phyloP scores from a whole-genome alignment of 2,329 filamentous ascomycete genomes.

The Fonsecaea multimorphosa region DNA sequence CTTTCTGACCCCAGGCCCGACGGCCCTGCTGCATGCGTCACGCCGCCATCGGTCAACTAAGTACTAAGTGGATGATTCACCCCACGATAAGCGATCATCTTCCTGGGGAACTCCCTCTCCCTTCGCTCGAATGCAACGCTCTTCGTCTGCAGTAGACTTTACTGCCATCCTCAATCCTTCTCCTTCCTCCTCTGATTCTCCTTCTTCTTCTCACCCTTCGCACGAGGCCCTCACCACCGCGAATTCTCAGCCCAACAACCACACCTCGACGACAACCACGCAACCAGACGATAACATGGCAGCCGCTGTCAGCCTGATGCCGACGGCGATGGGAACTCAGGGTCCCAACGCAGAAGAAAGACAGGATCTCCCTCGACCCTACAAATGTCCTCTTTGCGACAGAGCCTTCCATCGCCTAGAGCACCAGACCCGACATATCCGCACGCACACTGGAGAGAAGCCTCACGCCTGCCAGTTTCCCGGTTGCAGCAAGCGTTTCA shows the following conservation, averaged over 20 bases:
- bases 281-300: conserved; percentile 49
- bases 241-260: conserved; percentile 1
- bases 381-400: conserved; percentile 98
- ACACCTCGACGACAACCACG: conserved; percentile 23
- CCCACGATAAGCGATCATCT: conserved; percentile 40
- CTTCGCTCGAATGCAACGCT: conserved; percentile 40
- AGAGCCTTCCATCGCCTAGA: conserved; percentile 98
- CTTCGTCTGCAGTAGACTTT: conserved; percentile 41
- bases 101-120: conserved; percentile 33
- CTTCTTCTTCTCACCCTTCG: conserved; percentile 32
- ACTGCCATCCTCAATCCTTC: conserved; percentile 40
- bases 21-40: conserved; percentile 29
- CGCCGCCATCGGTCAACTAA: conserved; percentile 23
- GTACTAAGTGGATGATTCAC: conserved; percentile 35
- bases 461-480: conserved; percentile 95
- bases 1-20: conserved; percentile 33
- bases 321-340: conserved; percentile 52
- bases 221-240: conserved; percentile 24
- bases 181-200: conserved; percentile 19
- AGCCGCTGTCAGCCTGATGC: conserved; percentile 52
- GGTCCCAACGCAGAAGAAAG: conserved; percentile 66
- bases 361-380: conserved; percentile 89
- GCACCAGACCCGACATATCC: conserved; percentile 90
- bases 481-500: conserved; percentile 96
- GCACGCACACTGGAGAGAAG: conserved; percentile 98